phyloP scores from a whole-genome alignment of 1,139 yeast species.

The Hansenula sp. region DNA sequence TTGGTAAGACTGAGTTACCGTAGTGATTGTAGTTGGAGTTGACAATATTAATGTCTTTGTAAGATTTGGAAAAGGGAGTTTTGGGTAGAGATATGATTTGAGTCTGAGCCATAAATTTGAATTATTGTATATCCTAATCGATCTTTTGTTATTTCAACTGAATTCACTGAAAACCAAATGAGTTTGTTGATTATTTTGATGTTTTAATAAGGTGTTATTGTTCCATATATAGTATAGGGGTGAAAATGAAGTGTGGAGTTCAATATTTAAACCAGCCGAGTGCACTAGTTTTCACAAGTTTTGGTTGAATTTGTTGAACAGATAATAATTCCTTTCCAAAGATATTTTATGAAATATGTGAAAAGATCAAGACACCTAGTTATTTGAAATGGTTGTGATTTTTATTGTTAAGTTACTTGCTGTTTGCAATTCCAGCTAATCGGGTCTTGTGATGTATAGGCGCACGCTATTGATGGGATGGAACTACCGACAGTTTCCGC shows the following conservation, averaged over 20 bases:
- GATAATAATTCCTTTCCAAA: too few relatives aligned
- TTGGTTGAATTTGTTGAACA: too few relatives aligned
- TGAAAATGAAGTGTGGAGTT: not conserved
- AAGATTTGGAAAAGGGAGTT: not conserved
- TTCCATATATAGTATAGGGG: not conserved
- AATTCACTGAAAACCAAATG: too few relatives aligned
- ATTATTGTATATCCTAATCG: not conserved
- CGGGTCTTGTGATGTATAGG: not conserved
- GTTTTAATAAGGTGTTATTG: not conserved
- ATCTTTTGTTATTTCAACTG: not conserved
- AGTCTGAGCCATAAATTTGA: constrained; percentile 2
- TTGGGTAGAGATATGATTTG: not conserved
- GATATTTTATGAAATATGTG: too few relatives aligned
- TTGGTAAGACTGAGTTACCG: constrained; percentile 20
- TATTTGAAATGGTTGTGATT: too few relatives aligned
- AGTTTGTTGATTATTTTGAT: not conserved
- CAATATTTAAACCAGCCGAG: too few relatives aligned
- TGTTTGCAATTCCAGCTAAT: not conserved
- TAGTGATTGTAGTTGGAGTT: constrained; percentile 22
- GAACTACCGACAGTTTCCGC: too few relatives aligned
- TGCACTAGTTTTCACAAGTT: too few relatives aligned
- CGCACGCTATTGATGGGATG: too few relatives aligned
- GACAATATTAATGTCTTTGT: constrained; percentile 18
- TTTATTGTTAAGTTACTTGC: not conserved
- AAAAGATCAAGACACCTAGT: too few relatives aligned